Percentiles rank a stretch among this genome's conserved stretches.
Conservation (phyloP, 257 asterid species). For the Solanum ahanhuiri region DNA sequence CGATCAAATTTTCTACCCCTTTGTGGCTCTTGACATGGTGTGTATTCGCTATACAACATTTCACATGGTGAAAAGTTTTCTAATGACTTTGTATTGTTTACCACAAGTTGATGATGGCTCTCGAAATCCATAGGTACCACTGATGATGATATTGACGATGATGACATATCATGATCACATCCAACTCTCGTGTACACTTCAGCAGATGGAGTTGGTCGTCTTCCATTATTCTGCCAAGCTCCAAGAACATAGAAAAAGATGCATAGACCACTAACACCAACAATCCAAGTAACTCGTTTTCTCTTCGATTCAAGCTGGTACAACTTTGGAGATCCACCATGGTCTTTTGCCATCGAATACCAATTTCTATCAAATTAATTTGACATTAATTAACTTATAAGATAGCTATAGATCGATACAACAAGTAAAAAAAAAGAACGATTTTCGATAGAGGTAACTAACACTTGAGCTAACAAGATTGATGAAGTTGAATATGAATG, state of each 20-base stretch:
- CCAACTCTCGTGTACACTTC: conserved; percentile 42
- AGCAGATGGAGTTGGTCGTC: conserved; percentile 23
- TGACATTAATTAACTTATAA: too few relatives aligned
- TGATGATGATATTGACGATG: not conserved
- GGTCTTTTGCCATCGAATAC: conserved; percentile 59
- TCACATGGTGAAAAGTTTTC: conserved; percentile 52
- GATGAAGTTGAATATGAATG: not conserved
- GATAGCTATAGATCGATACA: too few relatives aligned
- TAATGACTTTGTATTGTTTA: conserved; percentile 27
- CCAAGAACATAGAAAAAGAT: conserved; percentile 56
- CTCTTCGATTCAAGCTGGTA: conserved; percentile 49
- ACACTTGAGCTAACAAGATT: not conserved
- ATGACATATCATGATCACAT: conserved; percentile 21
- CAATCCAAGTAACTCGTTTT: conserved; percentile 53
- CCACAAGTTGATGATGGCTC: conserved; percentile 58
- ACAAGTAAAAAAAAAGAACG: too few relatives aligned
- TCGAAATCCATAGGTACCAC: conserved; percentile 51
- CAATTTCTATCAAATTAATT: not conserved
- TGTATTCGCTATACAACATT: conserved; percentile 45
- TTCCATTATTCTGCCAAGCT: conserved; percentile 53
- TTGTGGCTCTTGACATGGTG: conserved; percentile 65
- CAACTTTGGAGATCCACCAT: conserved; percentile 71
- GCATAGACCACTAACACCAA: conserved; percentile 62
- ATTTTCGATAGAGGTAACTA: not conserved
- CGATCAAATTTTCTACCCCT: conserved; percentile 67